These are phyloP conservation scores for Cenococcum geophilum DNA, from an alignment of 495 filamentous ascomycete species.

Conservation along the genomic window DNA sequence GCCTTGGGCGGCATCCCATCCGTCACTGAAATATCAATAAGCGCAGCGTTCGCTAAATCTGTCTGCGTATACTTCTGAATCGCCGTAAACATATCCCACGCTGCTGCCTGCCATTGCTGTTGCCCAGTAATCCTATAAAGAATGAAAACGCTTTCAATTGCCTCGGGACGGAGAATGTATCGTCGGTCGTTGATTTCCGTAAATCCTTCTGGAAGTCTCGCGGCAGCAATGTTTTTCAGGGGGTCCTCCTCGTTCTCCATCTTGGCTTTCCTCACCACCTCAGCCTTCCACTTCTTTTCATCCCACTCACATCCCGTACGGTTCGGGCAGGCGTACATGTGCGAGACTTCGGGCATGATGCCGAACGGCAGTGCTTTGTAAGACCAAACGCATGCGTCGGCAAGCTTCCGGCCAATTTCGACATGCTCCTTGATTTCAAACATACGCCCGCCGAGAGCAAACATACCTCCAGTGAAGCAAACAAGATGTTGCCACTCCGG, in stretches of 20 bases:
- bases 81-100: conserved; percentile 71
- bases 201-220: conserved; percentile 56
- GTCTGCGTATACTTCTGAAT: conserved; percentile 58
- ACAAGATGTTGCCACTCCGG: conserved; percentile 51
- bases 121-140: conserved; percentile 73
- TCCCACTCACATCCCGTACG: conserved; percentile 51
- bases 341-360: conserved; percentile 57
- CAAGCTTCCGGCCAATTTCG: conserved; percentile 49
- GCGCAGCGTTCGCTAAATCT: conserved; percentile 55
- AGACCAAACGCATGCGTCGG: conserved; percentile 57
- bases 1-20: conserved; percentile 21
- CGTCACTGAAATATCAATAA: conserved; percentile 48
- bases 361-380: conserved; percentile 53
- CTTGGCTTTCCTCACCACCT: conserved; percentile 22
- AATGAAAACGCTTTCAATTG: conserved; percentile 55
- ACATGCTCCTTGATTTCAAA: conserved; percentile 53
- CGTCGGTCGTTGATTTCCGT: conserved; percentile 51
- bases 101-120: conserved; percentile 55
- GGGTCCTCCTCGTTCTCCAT: conserved; percentile 37
- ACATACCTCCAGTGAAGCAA: conserved; percentile 59
- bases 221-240: conserved; percentile 39
- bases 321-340: conserved; percentile 45
- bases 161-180: conserved; percentile 60
- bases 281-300: conserved; percentile 46
- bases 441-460: conserved; percentile 55